Evolutionary conservation across 1,284 basidiomycete species (phyloP), one percentile per base, ranked within the genome.

Genomic region (Fomitiporia mediterranea): DNA sequence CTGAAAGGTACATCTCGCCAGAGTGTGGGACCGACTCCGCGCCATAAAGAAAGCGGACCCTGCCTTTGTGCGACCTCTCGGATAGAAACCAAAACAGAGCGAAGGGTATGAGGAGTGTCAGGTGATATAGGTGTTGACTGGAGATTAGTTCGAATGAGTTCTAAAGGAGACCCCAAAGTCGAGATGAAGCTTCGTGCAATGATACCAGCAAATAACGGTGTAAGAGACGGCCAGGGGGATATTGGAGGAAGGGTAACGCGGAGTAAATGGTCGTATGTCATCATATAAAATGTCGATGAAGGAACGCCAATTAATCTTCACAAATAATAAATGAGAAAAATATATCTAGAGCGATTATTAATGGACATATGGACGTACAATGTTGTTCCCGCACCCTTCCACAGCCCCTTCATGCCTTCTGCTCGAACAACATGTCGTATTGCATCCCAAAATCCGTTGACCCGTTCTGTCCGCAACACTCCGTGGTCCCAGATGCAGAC

Each of bases 1-100:
- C 91, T 94, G 69, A 99, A 99, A 0, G 96, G 96, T 1, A 99
- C 96, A 64, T 99, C 96, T 56, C 96, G 82, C 94, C 93, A 98
- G 6, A 99, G 76, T 4, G 94, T 98, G 2, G 95, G 83, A 0
- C 89, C 88, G 3, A 99, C 77, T 0, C 96, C 96, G 53, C 93
- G 79, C 91, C 94, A 99, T 21, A 98, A 78, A 47, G 84, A 87
- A 17, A 73, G 67, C 5, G 86, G 64, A 4, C 95, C 95, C 54
- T 87, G 77, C 38, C 72, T 67, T 44, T 75, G 77, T 7, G 87
- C 84, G 15, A 91, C 70, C 2, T 65, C 67, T n/a, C 80, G 77
- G 65, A 94, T 68, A 50, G 88, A 80, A 58, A 74, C 59, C 56
- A 89, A 70, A 37, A 89, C 82, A 54, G 86, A 84, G 56, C 82